Conservation (phyloP, 1,139 yeast species). For the Geotrichum bryndzae region DNA sequence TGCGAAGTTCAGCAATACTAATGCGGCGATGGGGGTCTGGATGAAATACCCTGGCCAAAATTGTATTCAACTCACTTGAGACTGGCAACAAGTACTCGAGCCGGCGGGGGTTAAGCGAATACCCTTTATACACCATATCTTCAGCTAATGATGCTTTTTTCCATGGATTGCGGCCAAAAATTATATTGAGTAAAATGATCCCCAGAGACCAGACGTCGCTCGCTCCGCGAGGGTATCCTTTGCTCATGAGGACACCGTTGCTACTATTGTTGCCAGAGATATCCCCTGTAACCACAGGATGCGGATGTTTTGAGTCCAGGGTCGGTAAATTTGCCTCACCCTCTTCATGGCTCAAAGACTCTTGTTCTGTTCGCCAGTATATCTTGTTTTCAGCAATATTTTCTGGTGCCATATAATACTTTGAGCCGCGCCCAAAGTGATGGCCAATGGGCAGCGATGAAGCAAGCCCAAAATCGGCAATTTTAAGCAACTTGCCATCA, state of each 20-base stretch:
- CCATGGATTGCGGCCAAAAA: constrained; percentile 91
- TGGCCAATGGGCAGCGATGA: constrained; percentile 53
- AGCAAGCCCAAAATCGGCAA: constrained; percentile 87
- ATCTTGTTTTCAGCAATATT: constrained; percentile 43
- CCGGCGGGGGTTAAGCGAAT: constrained; percentile 42
- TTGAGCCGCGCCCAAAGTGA: constrained; percentile 77
- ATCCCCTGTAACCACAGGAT: background rate
- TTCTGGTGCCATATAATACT: constrained; percentile 93
- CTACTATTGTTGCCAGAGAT: background rate
- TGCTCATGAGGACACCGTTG: constrained; percentile 11
- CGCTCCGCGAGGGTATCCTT: constrained; percentile 18
- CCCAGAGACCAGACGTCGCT: constrained; percentile 83
- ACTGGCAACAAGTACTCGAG: constrained; percentile 63
- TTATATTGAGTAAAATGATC: constrained; percentile 68
- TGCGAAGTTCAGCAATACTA: constrained; percentile 42
- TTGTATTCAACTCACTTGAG: constrained; percentile 51
- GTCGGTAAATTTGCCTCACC: background rate
- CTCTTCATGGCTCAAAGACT: too few relatives aligned
- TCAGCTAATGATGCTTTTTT: constrained; percentile 61
- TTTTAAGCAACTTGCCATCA: constrained; percentile 51
- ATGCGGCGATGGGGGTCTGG: constrained; percentile 63
- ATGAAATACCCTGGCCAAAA: constrained; percentile 51
- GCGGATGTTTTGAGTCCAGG: background rate
- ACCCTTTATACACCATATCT: constrained; percentile 52
- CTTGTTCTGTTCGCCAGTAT: background rate